A percentile compares a stretch with the other conserved stretches of the same genome.
phyloP scores from a whole-genome alignment of 2,329 filamentous ascomycete genomes.

The Aspergillus sp. region DNA sequence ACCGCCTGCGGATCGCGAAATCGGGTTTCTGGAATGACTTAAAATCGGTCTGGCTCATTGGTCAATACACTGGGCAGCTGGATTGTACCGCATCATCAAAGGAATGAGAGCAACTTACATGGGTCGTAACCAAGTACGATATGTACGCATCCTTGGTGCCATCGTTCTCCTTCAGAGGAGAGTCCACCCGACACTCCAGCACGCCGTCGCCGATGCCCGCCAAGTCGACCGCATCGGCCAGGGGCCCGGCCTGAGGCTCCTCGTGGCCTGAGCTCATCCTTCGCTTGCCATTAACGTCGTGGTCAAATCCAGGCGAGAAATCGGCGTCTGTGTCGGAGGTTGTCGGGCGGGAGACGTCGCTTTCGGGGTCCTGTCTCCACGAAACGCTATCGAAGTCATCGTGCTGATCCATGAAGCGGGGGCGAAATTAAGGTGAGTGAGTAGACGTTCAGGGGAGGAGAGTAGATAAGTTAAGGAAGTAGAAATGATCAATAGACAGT shows the following conservation, averaged over 20 bases:
- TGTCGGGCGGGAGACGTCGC: slow-evolving; percentile 34
- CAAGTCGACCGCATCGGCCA: slow-evolving; percentile 49
- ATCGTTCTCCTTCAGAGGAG: slow-evolving; percentile 88
- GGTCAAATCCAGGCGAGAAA: slow-evolving; percentile 21
- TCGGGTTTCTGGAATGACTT: slow-evolving; percentile 78
- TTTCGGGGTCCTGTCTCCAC: slow-evolving; percentile 58
- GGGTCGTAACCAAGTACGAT: slow-evolving; percentile 86
- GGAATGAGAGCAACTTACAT: slow-evolving; percentile 46
- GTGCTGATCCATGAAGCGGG: slow-evolving; percentile 36
- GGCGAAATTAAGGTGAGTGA: slow-evolving; percentile 5
- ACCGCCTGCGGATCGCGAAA: slow-evolving; percentile 75
- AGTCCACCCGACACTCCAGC: slow-evolving; percentile 72
- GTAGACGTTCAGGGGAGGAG: slow-evolving; percentile 5
- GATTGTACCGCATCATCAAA: background rate
- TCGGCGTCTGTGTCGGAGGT: slow-evolving; percentile 35
- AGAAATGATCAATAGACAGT: background rate
- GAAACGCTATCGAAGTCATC: slow-evolving; percentile 75
- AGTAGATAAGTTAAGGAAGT: slow-evolving; percentile 3
- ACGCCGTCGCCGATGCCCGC: slow-evolving; percentile 61
- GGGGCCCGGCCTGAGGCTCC: slow-evolving; percentile 40
- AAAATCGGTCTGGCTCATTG: slow-evolving; percentile 68
- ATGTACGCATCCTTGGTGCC: slow-evolving; percentile 95
- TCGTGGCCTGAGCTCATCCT: slow-evolving; percentile 37
- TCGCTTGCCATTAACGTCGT: slow-evolving; percentile 41
- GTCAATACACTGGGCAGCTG: slow-evolving; percentile 6